Evolutionary conservation across 257 asterid genomes (phyloP), one percentile per base, ranked within the genome.

Genomic region (Jacaranda copaia): DNA sequence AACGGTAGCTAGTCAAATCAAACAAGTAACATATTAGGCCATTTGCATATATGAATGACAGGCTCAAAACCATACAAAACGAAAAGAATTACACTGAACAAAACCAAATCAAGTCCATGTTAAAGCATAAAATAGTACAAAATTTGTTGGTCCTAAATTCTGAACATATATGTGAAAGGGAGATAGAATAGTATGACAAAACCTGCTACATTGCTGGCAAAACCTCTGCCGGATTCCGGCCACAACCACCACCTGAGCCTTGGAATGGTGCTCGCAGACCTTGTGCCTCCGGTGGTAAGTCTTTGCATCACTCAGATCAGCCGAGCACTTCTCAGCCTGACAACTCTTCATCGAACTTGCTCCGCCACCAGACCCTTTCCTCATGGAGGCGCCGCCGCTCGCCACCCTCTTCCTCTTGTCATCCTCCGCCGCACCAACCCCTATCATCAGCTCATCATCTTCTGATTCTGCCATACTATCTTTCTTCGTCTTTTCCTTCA

Each of bases 161-260:
- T 8, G 43, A 55, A 25, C 18, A 1, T 18, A 11, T 77, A 6
- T 13, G 1, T 7, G 40, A 55, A 12, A 48, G 11, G 39, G 4
- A 18, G 38, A 18, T 49, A 42, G 9, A 3, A 53, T 58, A 40
- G 1, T 11, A 45, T 12, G 66, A 7, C 13, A 61, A 56, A 55
- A 88, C 97, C 96, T 89, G 94, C 97, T 92, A 84, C 96, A 92
- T 87, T 90, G 97, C 83, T 92, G 97, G 80, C 96, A 92, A 67
- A 92, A 92, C 59, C 96, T 83, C 83, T 92, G 97, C 40, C 87
- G 88, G 84, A 82, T 77, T 82, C 97, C 97, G 78, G 86, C 94
- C n/a, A 92, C 89, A 25, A 85, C 14, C 55, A 81, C 97, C 39
- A 70, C 82, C 76, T 85, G 88, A 59, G 94, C 84, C 87, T 89